Percentiles rank a stretch among this genome's conserved stretches.
Conservation (phyloP, 352 stramenopile species). For the Phytophthora meadii region DNA sequence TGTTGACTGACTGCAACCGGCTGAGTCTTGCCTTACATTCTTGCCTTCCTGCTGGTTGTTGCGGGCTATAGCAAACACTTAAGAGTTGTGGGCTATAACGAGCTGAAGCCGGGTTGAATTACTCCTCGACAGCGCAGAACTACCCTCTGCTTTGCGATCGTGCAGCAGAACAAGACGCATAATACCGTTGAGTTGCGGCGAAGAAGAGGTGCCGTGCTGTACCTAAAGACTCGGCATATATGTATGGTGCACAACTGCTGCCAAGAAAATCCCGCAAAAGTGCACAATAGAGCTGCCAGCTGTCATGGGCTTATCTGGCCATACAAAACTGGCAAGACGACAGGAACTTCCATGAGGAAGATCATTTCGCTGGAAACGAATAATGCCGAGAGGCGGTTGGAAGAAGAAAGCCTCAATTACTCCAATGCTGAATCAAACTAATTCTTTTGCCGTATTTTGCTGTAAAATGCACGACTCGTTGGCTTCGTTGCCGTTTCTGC, state of each 20-base stretch:
- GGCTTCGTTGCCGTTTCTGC: slow-evolving; percentile 3
- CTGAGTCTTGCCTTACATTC: background rate
- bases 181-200: slow-evolving; percentile 4
- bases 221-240: slow-evolving; percentile 22
- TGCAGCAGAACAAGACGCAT: background rate
- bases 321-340: background rate
- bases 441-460: slow-evolving; percentile 2
- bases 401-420: background rate
- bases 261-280: slow-evolving; percentile 16
- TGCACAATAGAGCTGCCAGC: slow-evolving; percentile 2
- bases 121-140: slow-evolving; percentile 5
- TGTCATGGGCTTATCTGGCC: slow-evolving; percentile 23
- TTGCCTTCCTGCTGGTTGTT: background rate
- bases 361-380: background rate
- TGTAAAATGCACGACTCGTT: background rate
- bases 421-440: background rate
- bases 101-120: slow-evolving; percentile 19
- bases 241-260: too few species aligned
- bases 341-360: background rate
- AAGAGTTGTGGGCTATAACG: background rate
- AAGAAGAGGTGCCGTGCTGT: slow-evolving; percentile 6
- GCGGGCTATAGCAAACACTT: background rate
- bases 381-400: background rate
- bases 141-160: slow-evolving; percentile 14
- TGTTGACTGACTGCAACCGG: slow-evolving; percentile 9